phyloP scores from a whole-genome alignment of 768 basidiomycete genomes.

The Rubroboletus pulcherrimus region DNA sequence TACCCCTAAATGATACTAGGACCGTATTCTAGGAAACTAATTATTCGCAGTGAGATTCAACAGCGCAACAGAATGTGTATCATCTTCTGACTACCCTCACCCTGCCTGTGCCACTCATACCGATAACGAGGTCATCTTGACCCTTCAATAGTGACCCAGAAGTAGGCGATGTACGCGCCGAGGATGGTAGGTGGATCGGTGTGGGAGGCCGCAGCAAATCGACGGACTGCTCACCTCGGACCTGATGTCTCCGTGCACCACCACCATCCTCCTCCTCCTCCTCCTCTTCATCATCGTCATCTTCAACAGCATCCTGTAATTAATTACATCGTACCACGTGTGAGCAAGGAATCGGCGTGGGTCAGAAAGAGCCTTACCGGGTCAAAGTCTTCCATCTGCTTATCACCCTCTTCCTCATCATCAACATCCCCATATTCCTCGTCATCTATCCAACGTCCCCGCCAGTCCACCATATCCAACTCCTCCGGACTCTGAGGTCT shows the following conservation, averaged over 20 bases:
- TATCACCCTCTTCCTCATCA: slow-evolving; percentile 52
- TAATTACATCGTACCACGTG: slow-evolving; percentile 2
- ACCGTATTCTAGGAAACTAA: slow-evolving; percentile 5
- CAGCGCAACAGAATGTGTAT: slow-evolving; percentile 18
- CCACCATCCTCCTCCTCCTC: slow-evolving; percentile 35
- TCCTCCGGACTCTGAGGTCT: slow-evolving; percentile 79
- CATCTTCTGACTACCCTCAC: slow-evolving; percentile 52
- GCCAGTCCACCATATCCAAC: slow-evolving; percentile 85
- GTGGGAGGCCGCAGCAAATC: slow-evolving; percentile 37
- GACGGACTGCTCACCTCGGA: slow-evolving; percentile 36
- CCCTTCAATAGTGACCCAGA: slow-evolving; percentile 45
- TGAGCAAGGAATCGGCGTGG: slow-evolving; percentile 7
- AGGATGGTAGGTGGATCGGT: slow-evolving; percentile 39
- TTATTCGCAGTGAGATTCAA: slow-evolving; percentile 11
- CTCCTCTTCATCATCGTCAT: slow-evolving; percentile 58
- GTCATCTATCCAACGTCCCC: slow-evolving; percentile 82
- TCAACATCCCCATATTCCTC: slow-evolving; percentile 71
- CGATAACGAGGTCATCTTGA: slow-evolving; percentile 33
- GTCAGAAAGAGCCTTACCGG: slow-evolving; percentile 43
- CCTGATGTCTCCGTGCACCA: slow-evolving; percentile 25
- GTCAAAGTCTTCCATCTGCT: slow-evolving; percentile 86
- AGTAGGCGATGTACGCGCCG: slow-evolving; percentile 52
- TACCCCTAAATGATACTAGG: slow-evolving; percentile 8
- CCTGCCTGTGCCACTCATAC: slow-evolving; percentile 35
- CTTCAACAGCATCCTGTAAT: slow-evolving; percentile 49